Evolutionary conservation across 169 alveolate genomes (phyloP), one percentile per base, ranked within the genome.

Genomic region (Cryptosporidium muris): DNA sequence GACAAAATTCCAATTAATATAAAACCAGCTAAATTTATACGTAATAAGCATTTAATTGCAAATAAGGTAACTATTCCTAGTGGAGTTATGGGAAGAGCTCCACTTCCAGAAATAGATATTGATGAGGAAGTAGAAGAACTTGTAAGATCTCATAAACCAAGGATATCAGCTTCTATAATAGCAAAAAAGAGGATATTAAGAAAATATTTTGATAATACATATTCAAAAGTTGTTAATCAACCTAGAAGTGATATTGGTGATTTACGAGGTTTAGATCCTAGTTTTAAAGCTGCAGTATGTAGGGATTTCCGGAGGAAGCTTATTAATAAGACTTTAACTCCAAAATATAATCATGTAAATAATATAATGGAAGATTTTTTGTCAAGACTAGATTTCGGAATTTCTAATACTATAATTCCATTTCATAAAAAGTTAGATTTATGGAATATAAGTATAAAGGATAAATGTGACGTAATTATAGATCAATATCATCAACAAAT

Each of bases 171-270:
- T 5, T 74, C 85, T 37, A 37, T 53, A 7, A 74, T 74, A 25
- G 54, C 85, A 9, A 74, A 68, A 47, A 38, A 38, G 62, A 60
- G 60, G n/a, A 68, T 68, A 4, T 48, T 74, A 37, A 68, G 60
- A 36, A 74, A 62, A 34, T 74, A 74, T 37, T 54, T 74, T 58
- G 54, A 74, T 47, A 48, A 60, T 7, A 74, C 68, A 6, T 68
- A 74, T 45, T 74, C 85, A 40, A 74, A 74, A 42, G 85, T 74
- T 4, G 85, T 74, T 0, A 74, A 43, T 74, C 74, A 66, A 48
- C 85, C 85, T 34, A 74, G 85, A 45, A 38, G 85, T 8, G 85
- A 74, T 11, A 58, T 63, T 6, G 85, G 85, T 3, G 85, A 74
- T 36, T 74, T 58, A 4, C 54, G 60, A 1, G 48, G 60, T 6